Conservation (phyloP, 495 filamentous ascomycete species). For the Penicillium simplicissimum region DNA sequence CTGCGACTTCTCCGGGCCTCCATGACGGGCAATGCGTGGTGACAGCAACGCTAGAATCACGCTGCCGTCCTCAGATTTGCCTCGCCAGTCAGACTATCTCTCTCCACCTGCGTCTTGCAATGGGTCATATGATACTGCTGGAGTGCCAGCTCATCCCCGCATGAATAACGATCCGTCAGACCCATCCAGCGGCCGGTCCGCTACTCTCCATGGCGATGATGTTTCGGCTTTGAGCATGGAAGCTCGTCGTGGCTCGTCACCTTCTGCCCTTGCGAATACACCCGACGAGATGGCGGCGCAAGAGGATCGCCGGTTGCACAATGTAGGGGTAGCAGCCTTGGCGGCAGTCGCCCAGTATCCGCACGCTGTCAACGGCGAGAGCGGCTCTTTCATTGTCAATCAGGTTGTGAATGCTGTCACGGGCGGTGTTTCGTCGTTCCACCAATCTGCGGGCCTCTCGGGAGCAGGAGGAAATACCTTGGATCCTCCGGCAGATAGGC, state of each 20-base stretch:
- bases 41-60: slow-evolving; percentile 14
- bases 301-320: slow-evolving; percentile 26
- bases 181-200: neutral
- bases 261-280: slow-evolving; percentile 1
- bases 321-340: slow-evolving; percentile 36
- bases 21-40: slow-evolving; percentile 31
- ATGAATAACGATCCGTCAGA: slow-evolving; percentile 25
- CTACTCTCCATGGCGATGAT: slow-evolving; percentile 9
- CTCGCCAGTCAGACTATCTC: slow-evolving; percentile 6
- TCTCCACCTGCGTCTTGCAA: slow-evolving; percentile 15
- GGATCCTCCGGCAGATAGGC: slow-evolving; percentile 4
- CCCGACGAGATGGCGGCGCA: slow-evolving; percentile 16
- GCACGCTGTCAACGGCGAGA: slow-evolving; percentile 21
- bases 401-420: slow-evolving; percentile 38
- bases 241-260: slow-evolving; percentile 1
- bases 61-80: slow-evolving; percentile 14
- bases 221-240: slow-evolving; percentile 14
- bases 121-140: slow-evolving; percentile 28
- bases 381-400: slow-evolving; percentile 22
- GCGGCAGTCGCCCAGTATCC: slow-evolving; percentile 40
- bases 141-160: slow-evolving; percentile 14
- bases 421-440: slow-evolving; percentile 1
- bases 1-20: neutral
- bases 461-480: neutral
- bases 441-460: neutral